Evolutionary conservation across 2,329 filamentous ascomycete species (phyloP), one percentile per base, ranked within the genome.

Genomic region (Zymoseptoria passerinii): DNA sequence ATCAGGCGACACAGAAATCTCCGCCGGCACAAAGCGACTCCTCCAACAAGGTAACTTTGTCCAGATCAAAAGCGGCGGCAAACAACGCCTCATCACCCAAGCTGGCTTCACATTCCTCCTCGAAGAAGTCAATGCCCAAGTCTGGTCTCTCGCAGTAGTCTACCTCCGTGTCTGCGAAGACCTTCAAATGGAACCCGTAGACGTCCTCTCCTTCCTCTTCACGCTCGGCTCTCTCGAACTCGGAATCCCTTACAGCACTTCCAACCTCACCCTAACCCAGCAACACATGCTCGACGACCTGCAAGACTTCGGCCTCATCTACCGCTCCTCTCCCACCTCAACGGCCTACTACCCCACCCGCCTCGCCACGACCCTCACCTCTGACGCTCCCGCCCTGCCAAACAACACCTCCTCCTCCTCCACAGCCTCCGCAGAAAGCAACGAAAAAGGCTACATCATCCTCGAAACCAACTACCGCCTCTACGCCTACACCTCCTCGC

Each of bases 401-500:
- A 86, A 83, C 73, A 83, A 86, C 54, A 84, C 85, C 8, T 84
- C 92, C 53, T 65, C 67, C 65, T 80, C 84, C 28, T 86, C 87
- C 49, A 86, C 86, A 7, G 81, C 85, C 1, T 50, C 61, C 48
- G 50, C 61, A 64, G 75, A 74, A 23, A 67, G 73, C 1, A 69
- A 74, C 55, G 77, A 81, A 53, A 85, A 86, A 68, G 92, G 92
- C 62, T 94, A 90, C 77, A 90, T 99, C 70, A 92, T 99, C 68
- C 84, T 99, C 65, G 94, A 99, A 77, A 99, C 94, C 8, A 99
- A 99, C 76, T 97, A 96, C 77, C 89, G 94, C 27, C 78, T 99
- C 66, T 99, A 99, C 77, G 94, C 94, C 29, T 99, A 99, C 77
- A 97, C 95, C 6, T 87, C 88, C 35, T 96, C 91, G 0, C 90